phyloP scores from a whole-genome alignment of 1,139 yeast genomes.

The Magnusiomyces tetraspermus region DNA sequence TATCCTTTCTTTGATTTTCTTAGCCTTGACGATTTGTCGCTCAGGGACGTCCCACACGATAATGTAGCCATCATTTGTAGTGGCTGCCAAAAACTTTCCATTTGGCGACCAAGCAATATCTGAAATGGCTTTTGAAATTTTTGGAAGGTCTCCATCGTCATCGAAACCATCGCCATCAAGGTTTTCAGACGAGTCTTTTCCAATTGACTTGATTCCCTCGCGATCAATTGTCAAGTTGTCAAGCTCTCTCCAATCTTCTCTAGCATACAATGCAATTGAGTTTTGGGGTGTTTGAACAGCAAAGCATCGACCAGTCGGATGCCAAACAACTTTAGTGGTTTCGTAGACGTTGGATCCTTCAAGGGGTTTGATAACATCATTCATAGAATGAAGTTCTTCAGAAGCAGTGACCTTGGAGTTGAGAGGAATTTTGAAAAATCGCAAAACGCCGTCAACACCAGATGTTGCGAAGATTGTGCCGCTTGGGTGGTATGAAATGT shows the following conservation, averaged over 20 bases:
- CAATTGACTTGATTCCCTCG: neutral
- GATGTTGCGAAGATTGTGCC: conserved; percentile 56
- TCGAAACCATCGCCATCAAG: conserved; percentile 3
- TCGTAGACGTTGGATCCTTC: conserved; percentile 32
- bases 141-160: conserved; percentile 6
- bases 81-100: conserved; percentile 46
- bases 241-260: conserved; percentile 14
- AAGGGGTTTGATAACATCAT: conserved; percentile 31
- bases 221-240: neutral
- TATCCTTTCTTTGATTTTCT: neutral
- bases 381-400: conserved; percentile 29
- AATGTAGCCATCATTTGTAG: conserved; percentile 43
- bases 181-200: conserved; percentile 3
- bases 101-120: conserved; percentile 53
- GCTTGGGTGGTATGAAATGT: conserved; percentile 50
- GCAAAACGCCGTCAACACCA: conserved; percentile 57
- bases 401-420: conserved; percentile 26
- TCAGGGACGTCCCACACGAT: conserved; percentile 38
- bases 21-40: neutral
- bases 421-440: conserved; percentile 51
- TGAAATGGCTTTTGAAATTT: conserved; percentile 31
- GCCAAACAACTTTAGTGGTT: conserved; percentile 45
- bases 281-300: conserved; percentile 45
- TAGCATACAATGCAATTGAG: conserved; percentile 31
- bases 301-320: conserved; percentile 52